Conservation (phyloP, 106 monocot species). For the Dendrobium catenatum region DNA sequence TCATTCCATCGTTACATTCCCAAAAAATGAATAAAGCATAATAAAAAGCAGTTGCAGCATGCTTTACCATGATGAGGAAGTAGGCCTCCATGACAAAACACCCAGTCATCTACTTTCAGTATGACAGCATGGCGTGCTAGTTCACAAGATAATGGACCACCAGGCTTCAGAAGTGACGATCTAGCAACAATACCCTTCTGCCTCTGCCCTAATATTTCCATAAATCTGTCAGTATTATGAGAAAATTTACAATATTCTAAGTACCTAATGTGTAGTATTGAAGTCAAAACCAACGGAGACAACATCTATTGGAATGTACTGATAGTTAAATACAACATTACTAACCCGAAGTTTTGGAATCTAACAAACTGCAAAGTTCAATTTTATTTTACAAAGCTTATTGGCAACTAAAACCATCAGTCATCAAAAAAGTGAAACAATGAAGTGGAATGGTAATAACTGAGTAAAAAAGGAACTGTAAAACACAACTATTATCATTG, state of each 20-base stretch:
- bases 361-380: too few species aligned
- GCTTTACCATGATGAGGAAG: constrained; percentile 91
- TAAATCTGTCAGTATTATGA: constrained; percentile 54
- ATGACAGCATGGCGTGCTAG: constrained; percentile 61
- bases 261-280: not conserved
- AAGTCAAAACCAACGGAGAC: too few species aligned
- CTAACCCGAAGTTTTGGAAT: too few species aligned
- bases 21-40: not conserved
- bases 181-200: constrained; percentile 77
- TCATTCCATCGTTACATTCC: not conserved
- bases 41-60: not conserved
- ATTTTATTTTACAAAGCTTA: too few species aligned
- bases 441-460: too few species aligned
- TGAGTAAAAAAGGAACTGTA: too few species aligned
- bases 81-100: constrained; percentile 97
- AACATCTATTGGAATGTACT: too few species aligned
- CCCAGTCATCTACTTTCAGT: constrained; percentile 76
- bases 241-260: constrained; percentile 8
- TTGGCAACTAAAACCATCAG: too few species aligned
- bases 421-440: too few species aligned
- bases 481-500: too few species aligned
- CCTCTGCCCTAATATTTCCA: constrained; percentile 74
- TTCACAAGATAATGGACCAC: constrained; percentile 73
- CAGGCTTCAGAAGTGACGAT: constrained; percentile 73
- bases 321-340: too few species aligned